Evolutionary conservation across 2,329 filamentous ascomycete genomes (phyloP), one percentile per base, ranked within the genome.

Genomic region (Blastomyces silverae): DNA sequence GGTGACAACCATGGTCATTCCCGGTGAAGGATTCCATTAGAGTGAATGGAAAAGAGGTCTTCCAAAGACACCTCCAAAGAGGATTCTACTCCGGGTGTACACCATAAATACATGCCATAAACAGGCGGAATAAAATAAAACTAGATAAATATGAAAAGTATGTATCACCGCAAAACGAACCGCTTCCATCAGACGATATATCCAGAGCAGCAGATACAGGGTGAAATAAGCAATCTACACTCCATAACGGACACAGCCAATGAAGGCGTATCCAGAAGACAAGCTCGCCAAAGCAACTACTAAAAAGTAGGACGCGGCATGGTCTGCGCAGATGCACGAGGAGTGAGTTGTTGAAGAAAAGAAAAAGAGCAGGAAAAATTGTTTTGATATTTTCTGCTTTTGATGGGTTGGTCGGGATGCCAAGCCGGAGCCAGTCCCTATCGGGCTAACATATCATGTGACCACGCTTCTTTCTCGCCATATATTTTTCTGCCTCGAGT

Each of bases 171-270:
- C 86, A 87, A 88, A 90, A 82, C 89, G 89, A 91, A 88, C 89
- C 82, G 87, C 88, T 80, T 87, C 87, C 86, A 85, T 90, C 89
- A 91, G 82, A 82, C 80, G 78, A 74, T 67, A 79, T 78, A 87
- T 91, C 88, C 84, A 89, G 87, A 87, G 88, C 87, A 90, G 89
- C 87, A 91, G 89, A 91, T 91, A 91, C 89, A 87, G 87, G 87
- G 85, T 82, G 88, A 85, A 77, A 73, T 71, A 71, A 78, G 85
- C 77, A 70, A 79, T 89, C 86, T 89, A 76, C 87, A 84, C 86
- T 82, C 84, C 81, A 52, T 79, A 79, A 76, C 10, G 70, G 69
- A 76, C 76, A 76, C 77, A 72, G 78, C 81, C 85, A 84, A 79
- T 85, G 84, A 84, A 84, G 82, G 75, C 63, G 68, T 70, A 72